Base-by-base conservation (phyloP, 2,329 filamentous ascomycete genomes). In the Penicillium sp. region DNA sequence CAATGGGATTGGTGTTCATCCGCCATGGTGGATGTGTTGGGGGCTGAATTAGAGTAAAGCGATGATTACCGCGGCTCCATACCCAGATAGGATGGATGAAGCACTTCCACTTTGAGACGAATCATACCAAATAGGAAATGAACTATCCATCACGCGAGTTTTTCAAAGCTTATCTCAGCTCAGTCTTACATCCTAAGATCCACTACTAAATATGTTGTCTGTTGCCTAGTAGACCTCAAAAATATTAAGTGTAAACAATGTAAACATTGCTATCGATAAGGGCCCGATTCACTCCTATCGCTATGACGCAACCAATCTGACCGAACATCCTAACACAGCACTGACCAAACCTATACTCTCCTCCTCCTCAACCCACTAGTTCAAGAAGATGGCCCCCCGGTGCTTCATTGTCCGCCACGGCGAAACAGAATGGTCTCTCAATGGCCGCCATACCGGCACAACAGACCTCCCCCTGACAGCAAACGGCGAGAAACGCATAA, bases 361-460 rank as follows among this genome's bases (percentile, higher is more conserved):
- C 25, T n/a, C 4, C 23, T n/a, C 44, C 14, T 19, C 25, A 16
- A 7, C 13, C 25, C 11, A 31, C 11, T 27, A 16, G 11, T n/a
- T 3, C 16, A 1, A n/a, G 7, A 47, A 31, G 62, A 76, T 79
- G 76, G 86, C 88, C 2, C 90, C 91, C 2, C 84, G 90, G 53
- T 87, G 91, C 72, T 93, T 93, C 79, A 85, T 95, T 65, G 79
- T 92, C 72, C 91, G 93, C 67, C 93, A 97, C 72, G 93, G 93
- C 77, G 92, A 97, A 79, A 98, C 93, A 4, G 92, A 96, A 80
- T 98, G 93, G 93, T 96, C 91, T 5, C 85, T 96, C 48, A 89
- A 89, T 65, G 93, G 92, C 55, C 84, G 87, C 52, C 91, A 97
- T 77, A 98, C 93, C 0, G 90, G 92, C 51, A 83, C 80, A 27